These are phyloP conservation scores for Nidularia sp. DNA, from an alignment of 768 basidiomycete genomes.

Conservation along the genomic window DNA sequence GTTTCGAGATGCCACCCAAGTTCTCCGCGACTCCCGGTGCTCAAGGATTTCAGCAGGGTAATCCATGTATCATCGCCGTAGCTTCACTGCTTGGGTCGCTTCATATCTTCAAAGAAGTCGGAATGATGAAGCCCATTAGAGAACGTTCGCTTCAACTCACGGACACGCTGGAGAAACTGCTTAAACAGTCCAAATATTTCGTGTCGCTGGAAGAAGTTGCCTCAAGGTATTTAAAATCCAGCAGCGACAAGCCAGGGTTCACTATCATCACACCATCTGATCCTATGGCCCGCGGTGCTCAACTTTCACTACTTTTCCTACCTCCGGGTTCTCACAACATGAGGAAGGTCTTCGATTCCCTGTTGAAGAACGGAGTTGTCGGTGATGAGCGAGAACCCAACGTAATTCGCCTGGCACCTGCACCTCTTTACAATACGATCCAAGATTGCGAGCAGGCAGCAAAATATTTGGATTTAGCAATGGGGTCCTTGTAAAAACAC, in stretches of 20 bases:
- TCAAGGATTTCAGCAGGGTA: conserved; percentile 94
- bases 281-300: conserved; percentile 70
- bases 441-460: conserved; percentile 74
- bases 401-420: conserved; percentile 86
- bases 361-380: conserved; percentile 73
- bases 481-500: conserved; percentile 22
- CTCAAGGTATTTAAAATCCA: conserved; percentile 19
- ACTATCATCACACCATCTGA: conserved; percentile 89
- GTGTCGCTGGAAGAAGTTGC: conserved; percentile 36
- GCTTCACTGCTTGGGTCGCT: conserved; percentile 83
- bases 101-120: conserved; percentile 72
- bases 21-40: conserved; percentile 89
- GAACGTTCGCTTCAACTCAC: conserved; percentile 73
- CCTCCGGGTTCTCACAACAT: conserved; percentile 61
- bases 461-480: conserved; percentile 55
- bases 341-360: conserved; percentile 57
- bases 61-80: conserved; percentile 79
- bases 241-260: conserved; percentile 46
- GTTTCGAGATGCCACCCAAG: conserved; percentile 84
- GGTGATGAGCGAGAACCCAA: conserved; percentile 92
- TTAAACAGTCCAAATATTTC: conserved; percentile 63
- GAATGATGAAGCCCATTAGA: conserved; percentile 68
- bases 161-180: conserved; percentile 57
- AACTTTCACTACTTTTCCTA: conserved; percentile 83
- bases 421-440: conserved; percentile 82